phyloP scores from a whole-genome alignment of 371 early-diverging fungal species.

The Apophysomyces sp. region DNA sequence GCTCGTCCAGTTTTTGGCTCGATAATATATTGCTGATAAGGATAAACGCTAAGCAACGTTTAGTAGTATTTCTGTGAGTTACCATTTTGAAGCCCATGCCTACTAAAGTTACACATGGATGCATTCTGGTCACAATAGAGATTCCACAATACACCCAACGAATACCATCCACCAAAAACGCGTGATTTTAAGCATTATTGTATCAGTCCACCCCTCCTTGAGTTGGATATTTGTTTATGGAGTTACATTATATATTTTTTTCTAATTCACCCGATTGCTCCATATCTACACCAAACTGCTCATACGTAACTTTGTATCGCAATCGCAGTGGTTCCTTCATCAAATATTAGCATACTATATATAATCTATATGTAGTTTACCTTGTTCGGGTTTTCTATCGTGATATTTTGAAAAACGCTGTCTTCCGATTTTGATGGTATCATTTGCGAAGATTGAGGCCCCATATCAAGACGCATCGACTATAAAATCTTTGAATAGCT shows the following conservation, averaged over 20 bases:
- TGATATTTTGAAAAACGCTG: conserved; percentile 55
- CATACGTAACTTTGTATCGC: conserved; percentile 69
- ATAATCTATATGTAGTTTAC: conserved; percentile 11
- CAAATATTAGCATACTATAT: not conserved
- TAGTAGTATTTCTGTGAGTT: too few relatives aligned
- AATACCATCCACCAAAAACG: too few relatives aligned
- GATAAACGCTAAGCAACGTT: too few relatives aligned
- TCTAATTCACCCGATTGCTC: conserved; percentile 68
- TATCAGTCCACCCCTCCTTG: too few relatives aligned
- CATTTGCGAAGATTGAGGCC: conserved; percentile 53
- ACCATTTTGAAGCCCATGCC: too few relatives aligned
- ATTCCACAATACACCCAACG: too few relatives aligned
- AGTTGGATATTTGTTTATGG: not conserved
- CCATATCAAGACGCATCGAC: conserved; percentile 67
- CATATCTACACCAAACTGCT: conserved; percentile 68
- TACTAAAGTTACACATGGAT: too few relatives aligned
- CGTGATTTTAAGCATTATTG: too few relatives aligned
- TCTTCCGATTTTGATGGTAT: conserved; percentile 60
- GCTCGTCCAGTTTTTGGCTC: too few relatives aligned
- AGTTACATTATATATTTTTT: not conserved
- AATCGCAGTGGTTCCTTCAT: conserved; percentile 60
- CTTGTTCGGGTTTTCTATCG: conserved; percentile 53
- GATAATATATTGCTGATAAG: too few relatives aligned
- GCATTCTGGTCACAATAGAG: too few relatives aligned
- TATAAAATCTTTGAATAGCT: not conserved